Evolutionary conservation across 257 asterid species (phyloP), one percentile per base, ranked within the genome.

Genomic region (Misopates orontium): DNA sequence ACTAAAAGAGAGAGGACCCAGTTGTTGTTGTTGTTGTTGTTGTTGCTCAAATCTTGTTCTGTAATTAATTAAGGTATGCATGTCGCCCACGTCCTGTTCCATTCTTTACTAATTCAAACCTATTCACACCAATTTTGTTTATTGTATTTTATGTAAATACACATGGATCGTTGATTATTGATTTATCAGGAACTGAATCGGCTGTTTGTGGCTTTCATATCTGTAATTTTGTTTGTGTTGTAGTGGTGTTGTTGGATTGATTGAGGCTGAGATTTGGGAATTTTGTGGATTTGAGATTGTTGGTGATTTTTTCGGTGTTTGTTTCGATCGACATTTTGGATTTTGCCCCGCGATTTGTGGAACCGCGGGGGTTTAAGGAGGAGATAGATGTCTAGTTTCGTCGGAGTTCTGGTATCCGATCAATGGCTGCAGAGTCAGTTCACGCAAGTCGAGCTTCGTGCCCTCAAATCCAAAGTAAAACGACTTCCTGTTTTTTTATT

Each of bases 361-460:
- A 73, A 74, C 66, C 77, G 78, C 73, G 72, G 87, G 83, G 84
- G n/a, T n/a, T n/a, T 66, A 50, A 78, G 50, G 65, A 68, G n/a
- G n/a, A n/a, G n/a, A n/a, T n/a, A n/a, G 71, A 91, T 91, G 98
- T 86, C 96, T 75, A 78, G 85, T 79, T 91, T 81, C 48, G 89
- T 65, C 57, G 98, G 98, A 58, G 96, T 91, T 74, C 24, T 88
- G 45, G 94, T 91, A 69, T 85, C 98, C 72, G 98, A 88, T 85
- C 96, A 91, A 78, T 90, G 91, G 96, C 96, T 91, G 73, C 96
- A 91, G 65, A 88, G 95, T 71, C 95, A 91, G 82, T 91, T 91
- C 79, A 88, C 98, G 11, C 98, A 91, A 78, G 95, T 87, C 50
- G 96, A 88, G 80, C 96, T 88, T 64, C 95, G 92, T 32, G 71